Base-by-base conservation (phyloP, 1,284 basidiomycete genomes). In the Ustilago vetiveriae region DNA sequence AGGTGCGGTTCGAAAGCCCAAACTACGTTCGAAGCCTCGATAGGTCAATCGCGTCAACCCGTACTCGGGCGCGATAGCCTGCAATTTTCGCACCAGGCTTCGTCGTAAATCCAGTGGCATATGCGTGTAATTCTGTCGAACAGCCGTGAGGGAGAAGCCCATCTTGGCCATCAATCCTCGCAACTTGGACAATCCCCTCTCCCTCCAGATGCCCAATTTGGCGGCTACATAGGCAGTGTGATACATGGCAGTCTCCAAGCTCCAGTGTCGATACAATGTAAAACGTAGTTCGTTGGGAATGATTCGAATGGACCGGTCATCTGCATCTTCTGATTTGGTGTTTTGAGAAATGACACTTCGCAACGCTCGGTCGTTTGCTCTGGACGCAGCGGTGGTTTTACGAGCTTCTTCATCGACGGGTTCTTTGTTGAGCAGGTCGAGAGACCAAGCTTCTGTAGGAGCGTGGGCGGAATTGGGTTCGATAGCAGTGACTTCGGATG, bases 191-290 rank as follows among this genome's bases (percentile, higher is more conserved):
- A 90, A 86, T 4, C 96, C 96, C 49, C 88, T 88, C 81, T 98
- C 95, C 77, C 91, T 91, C 96, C 96, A 98, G 46, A 97, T 91
- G 2, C 93, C 93, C 68, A 99, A 86, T 82, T 94, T 94, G 37
- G 90, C 90, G 1, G 94, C 95, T 14, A 99, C 90, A 78, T 98
- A 99, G 66, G 90, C 90, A 1, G 94, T 96, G 82, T 99, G 95
- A 79, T 91, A 90, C 95, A 99, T 98, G 11, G 93, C 89, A 78
- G 97, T 94, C 80, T 98, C 98, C 36, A 99, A 83, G 43, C 90
- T 96, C 96, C 96, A 99, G 83, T 98, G 96, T 48, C 95, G 87
- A 82, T 96, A 95, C 43, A 98, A 86, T 82, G 90, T 93, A 82
- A 99, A 98, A 11, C 96, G 66, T 2, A 81, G 64, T 45, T 81